phyloP scores from a whole-genome alignment of 345 rosid genomes.

The Abelmoschus esculentus region DNA sequence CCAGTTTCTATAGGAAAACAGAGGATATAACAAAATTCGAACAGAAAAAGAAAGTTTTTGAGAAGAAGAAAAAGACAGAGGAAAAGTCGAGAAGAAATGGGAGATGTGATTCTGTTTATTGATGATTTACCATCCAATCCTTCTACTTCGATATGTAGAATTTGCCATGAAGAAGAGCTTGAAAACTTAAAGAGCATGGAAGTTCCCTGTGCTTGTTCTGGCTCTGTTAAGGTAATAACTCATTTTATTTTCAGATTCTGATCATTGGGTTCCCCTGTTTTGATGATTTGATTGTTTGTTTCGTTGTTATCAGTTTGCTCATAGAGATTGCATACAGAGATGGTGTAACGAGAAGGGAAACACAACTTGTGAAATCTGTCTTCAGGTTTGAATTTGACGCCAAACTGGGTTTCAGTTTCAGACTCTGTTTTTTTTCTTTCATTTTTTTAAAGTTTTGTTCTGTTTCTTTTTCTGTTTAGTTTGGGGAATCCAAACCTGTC shows the following conservation, averaged over 20 bases:
- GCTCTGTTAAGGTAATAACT: slow-evolving; percentile 65
- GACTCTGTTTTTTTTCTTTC: not conserved
- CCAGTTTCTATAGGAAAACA: not conserved
- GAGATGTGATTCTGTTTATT: slow-evolving; percentile 44
- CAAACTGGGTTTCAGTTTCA: not conserved
- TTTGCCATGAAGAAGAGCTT: slow-evolving; percentile 77
- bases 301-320: slow-evolving; percentile 48
- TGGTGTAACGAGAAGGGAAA: slow-evolving; percentile 99
- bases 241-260: not conserved
- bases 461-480: not conserved
- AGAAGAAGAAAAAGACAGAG: too few species aligned
- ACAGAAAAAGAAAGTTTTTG: not conserved
- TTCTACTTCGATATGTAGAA: slow-evolving; percentile 50
- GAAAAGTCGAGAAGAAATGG: slow-evolving; percentile 28
- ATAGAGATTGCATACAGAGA: slow-evolving; percentile 91
- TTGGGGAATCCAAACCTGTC: slow-evolving; percentile 8
- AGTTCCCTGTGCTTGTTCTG: slow-evolving; percentile 93
- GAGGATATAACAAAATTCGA: slow-evolving; percentile 6
- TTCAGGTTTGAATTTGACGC: slow-evolving; percentile 49
- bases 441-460: not conserved
- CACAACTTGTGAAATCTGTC: slow-evolving; percentile 89
- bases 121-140: slow-evolving; percentile 34
- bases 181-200: slow-evolving; percentile 61
- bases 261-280: not conserved
- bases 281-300: not conserved